These are phyloP conservation scores for Citrullus colocynthis DNA, from an alignment of 306 rosid genomes.

Conservation along the genomic window DNA sequence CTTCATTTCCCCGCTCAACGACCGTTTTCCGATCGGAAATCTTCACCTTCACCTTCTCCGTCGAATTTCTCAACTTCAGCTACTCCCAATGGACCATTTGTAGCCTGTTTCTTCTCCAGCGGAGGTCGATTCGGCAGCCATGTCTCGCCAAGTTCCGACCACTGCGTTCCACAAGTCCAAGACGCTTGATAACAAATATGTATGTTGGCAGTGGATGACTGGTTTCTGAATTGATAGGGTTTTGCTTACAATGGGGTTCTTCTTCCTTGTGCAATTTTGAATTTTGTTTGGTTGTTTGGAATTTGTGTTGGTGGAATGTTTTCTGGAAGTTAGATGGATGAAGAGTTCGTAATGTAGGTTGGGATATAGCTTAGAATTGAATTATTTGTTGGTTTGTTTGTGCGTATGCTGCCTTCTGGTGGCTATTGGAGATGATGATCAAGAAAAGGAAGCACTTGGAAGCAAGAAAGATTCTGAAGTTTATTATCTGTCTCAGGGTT, in stretches of 20 bases:
- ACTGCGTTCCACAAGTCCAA: conserved; percentile 75
- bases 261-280: background rate
- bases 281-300: background rate
- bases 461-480: background rate
- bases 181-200: conserved; percentile 98
- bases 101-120: background rate
- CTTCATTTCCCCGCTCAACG: background rate
- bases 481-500: background rate
- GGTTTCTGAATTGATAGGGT: background rate
- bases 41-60: background rate
- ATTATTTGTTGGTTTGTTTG: background rate
- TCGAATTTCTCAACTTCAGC: background rate
- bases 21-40: background rate
- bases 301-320: background rate
- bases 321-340: background rate
- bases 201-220: conserved; percentile 10
- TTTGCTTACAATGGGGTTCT: background rate
- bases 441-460: background rate
- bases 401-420: background rate
- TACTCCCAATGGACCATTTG: background rate
- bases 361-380: background rate
- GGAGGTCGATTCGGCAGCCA: conserved; percentile 15
- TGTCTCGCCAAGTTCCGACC: conserved; percentile 72
- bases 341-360: background rate
- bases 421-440: background rate